Conservation (phyloP, 371 early-diverging fungal species). For the Zancudomyces culisetae region DNA sequence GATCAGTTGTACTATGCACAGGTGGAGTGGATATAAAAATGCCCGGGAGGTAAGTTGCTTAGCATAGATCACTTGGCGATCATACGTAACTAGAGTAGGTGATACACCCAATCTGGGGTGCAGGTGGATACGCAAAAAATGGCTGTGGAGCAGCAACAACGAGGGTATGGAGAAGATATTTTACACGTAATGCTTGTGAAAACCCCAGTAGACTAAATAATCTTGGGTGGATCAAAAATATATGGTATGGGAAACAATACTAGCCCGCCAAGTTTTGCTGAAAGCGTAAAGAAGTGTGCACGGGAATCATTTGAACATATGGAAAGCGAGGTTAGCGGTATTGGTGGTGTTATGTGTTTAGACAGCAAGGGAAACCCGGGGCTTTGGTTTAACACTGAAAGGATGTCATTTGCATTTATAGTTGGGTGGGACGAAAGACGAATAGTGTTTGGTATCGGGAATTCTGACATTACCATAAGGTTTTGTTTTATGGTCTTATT, state of each 20-base stretch:
- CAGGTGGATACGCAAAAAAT: background rate
- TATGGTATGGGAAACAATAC: background rate
- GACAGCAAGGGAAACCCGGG: background rate
- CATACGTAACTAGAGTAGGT: background rate
- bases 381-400: background rate
- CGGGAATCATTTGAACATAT: background rate
- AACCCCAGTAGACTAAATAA: background rate
- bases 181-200: background rate
- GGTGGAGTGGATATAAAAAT: background rate
- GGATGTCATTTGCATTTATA: background rate
- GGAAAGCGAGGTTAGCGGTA: background rate
- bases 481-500: too few species aligned
- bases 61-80: too few species aligned
- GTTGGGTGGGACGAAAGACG: background rate
- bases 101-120: background rate
- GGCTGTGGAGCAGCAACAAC: background rate
- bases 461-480: background rate
- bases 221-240: background rate
- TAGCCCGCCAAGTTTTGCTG: too few species aligned
- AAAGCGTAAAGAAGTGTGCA: background rate
- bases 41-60: too few species aligned
- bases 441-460: background rate
- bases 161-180: background rate
- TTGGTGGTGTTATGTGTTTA: background rate
- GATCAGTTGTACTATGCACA: slow-evolving; percentile 2